Conservation (phyloP, 192 early-diverging fungal species). For the Umbelopsis vinacea region DNA sequence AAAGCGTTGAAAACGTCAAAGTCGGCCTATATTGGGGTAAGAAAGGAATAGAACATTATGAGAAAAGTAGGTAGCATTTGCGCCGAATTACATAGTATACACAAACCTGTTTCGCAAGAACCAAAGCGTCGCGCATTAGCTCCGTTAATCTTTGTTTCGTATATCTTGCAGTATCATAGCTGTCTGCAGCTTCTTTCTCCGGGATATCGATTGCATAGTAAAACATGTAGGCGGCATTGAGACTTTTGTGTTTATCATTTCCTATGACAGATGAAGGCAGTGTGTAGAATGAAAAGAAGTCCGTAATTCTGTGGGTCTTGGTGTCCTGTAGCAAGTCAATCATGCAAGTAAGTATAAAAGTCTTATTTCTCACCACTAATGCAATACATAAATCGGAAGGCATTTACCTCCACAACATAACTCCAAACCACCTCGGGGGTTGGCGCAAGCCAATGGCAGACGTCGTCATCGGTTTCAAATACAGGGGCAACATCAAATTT, state of each 20-base stretch:
- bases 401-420: conserved; percentile 85
- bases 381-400: not conserved
- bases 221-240: conserved; percentile 94
- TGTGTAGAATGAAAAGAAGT: conserved; percentile 95
- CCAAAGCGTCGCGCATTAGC: conserved; percentile 82
- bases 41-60: not conserved
- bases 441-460: conserved; percentile 91
- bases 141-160: conserved; percentile 56
- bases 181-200: conserved; percentile 42
- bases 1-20: conserved; percentile 98
- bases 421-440: conserved; percentile 86
- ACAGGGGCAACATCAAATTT: conserved; percentile 70
- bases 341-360: not conserved
- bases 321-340: conserved; percentile 43
- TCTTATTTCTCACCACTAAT: not conserved
- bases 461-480: conserved; percentile 81
- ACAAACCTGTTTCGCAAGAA: conserved; percentile 60
- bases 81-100: not conserved
- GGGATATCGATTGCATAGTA: conserved; percentile 79
- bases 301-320: conserved; percentile 69
- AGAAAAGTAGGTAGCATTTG: not conserved
- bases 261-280: conserved; percentile 92
- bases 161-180: conserved; percentile 47
- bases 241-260: conserved; percentile 66
- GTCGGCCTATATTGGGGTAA: conserved; percentile 45